These are phyloP conservation scores for Penicillium argentinense DNA, from an alignment of 495 filamentous ascomycete genomes.

Conservation along the genomic window DNA sequence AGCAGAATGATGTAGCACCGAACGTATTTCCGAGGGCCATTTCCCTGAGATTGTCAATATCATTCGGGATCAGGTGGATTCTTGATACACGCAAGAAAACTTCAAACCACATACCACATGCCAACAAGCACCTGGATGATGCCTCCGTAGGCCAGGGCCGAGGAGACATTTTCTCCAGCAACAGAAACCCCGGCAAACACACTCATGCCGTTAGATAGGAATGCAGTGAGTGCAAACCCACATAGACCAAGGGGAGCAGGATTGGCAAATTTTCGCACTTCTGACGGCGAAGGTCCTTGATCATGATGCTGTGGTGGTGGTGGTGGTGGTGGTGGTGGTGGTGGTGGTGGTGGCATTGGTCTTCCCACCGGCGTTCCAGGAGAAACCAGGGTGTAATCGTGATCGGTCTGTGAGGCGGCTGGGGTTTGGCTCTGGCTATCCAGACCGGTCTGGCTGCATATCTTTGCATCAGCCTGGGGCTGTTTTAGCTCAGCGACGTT, in stretches of 20 bases:
- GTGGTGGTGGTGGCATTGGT: neutral
- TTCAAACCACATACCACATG: slow-evolving; percentile 72
- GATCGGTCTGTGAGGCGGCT: neutral
- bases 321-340: neutral
- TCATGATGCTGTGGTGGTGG: neutral
- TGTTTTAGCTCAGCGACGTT: slow-evolving; percentile 6
- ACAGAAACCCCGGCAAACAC: slow-evolving; percentile 49
- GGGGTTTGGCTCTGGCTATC: slow-evolving; percentile 5
- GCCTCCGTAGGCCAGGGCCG: slow-evolving; percentile 71
- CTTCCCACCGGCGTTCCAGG: neutral
- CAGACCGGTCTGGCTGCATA: slow-evolving; percentile 1
- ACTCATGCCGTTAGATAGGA: slow-evolving; percentile 78
- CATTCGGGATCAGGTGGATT: neutral
- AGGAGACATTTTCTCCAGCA: slow-evolving; percentile 61
- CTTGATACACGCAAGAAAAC: neutral
- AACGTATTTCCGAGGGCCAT: slow-evolving; percentile 92
- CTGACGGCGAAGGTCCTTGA: slow-evolving; percentile 9
- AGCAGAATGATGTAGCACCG: slow-evolving; percentile 87
- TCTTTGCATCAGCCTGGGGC: neutral
- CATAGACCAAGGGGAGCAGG: slow-evolving; percentile 73
- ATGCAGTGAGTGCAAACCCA: slow-evolving; percentile 86
- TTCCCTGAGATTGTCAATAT: slow-evolving; percentile 58
- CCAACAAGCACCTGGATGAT: slow-evolving; percentile 80
- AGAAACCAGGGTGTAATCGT: slow-evolving; percentile 7
- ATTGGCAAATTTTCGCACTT: slow-evolving; percentile 70